Percentiles rank a stretch among this genome's conserved stretches.
These are phyloP conservation scores for Lophiotrema nucula DNA, from an alignment of 495 filamentous ascomycete species.

Conservation along the genomic window DNA sequence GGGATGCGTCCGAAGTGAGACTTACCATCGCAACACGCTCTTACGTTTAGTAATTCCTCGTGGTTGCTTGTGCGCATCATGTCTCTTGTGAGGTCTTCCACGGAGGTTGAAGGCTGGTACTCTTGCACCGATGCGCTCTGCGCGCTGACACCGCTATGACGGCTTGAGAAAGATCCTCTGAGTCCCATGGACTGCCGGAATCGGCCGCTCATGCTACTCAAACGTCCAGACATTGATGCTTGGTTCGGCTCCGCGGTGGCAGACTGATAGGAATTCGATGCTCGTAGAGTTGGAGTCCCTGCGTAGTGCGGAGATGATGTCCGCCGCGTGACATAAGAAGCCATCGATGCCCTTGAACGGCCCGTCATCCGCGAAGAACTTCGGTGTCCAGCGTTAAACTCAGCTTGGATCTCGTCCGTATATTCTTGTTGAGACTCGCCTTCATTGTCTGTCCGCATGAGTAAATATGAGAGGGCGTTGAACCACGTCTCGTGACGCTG, in stretches of 20 bases:
- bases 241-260: conserved; percentile 14
- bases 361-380: conserved; percentile 54
- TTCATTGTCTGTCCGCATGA: conserved; percentile 65
- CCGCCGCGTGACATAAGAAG: conserved; percentile 76
- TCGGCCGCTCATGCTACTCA: conserved; percentile 37
- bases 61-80: too few species aligned
- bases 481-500: conserved; percentile 98
- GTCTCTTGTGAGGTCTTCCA: conserved; percentile 74
- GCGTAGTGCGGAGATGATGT: conserved; percentile 55
- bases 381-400: conserved; percentile 77
- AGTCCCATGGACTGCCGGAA: conserved; percentile 27
- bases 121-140: conserved; percentile 59
- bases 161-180: conserved; percentile 36
- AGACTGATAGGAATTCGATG: conserved; percentile 4
- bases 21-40: conserved; percentile 96
- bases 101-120: conserved; percentile 69
- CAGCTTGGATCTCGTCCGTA: conserved; percentile 70
- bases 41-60: conserved; percentile 75
- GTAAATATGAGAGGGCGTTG: conserved; percentile 91
- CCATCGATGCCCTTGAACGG: conserved; percentile 66
- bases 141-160: conserved; percentile 28
- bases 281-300: conserved; percentile 36
- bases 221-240: conserved; percentile 36
- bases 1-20: conserved; percentile 14
- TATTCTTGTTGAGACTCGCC: conserved; percentile 44